A percentile compares a stretch with the other conserved stretches of the same genome.
These are phyloP conservation scores for Vanderwaltozyma polyspora DNA, from an alignment of 805 yeast species.

Conservation along the genomic window DNA sequence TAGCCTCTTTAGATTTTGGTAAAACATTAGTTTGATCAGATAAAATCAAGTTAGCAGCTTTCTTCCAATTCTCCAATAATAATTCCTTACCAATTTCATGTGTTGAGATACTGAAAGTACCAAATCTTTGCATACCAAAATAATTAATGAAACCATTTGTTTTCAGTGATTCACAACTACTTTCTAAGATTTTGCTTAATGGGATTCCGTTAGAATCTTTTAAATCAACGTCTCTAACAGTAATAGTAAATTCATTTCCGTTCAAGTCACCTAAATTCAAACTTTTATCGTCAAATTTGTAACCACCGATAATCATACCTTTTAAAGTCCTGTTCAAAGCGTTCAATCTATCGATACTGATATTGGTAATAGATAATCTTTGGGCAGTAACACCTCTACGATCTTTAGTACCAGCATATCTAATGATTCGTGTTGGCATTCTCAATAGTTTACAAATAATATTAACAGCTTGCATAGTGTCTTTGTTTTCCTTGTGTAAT, in stretches of 20 bases:
- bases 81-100: slow-evolving; percentile 72
- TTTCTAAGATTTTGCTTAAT: slow-evolving; percentile 36
- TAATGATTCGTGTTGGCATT: slow-evolving; percentile 56
- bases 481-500: slow-evolving; percentile 88
- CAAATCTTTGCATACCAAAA: slow-evolving; percentile 97
- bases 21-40: slow-evolving; percentile 77
- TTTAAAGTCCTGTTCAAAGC: slow-evolving; percentile 64
- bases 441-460: slow-evolving; percentile 62
- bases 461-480: slow-evolving; percentile 90
- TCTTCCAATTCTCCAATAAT: slow-evolving; percentile 63
- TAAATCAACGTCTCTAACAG: slow-evolving; percentile 60
- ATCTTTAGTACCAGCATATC: slow-evolving; percentile 94
- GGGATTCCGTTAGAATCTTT: slow-evolving; percentile 22
- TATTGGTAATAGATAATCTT: slow-evolving; percentile 54
- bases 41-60: slow-evolving; percentile 66
- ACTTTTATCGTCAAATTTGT: slow-evolving; percentile 48
- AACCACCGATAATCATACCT: slow-evolving; percentile 75
- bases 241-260: slow-evolving; percentile 84
- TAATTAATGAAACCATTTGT: slow-evolving; percentile 81
- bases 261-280: slow-evolving; percentile 70
- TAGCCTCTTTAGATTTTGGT: slow-evolving; percentile 75
- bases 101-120: slow-evolving; percentile 88
- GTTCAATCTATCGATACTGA: slow-evolving; percentile 63
- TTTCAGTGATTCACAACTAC: slow-evolving; percentile 47
- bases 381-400: slow-evolving; percentile 94